A percentile compares a stretch with the other conserved stretches of the same genome.
phyloP scores from a whole-genome alignment of 129 eudicot genomes.

The Logfia minima region DNA sequence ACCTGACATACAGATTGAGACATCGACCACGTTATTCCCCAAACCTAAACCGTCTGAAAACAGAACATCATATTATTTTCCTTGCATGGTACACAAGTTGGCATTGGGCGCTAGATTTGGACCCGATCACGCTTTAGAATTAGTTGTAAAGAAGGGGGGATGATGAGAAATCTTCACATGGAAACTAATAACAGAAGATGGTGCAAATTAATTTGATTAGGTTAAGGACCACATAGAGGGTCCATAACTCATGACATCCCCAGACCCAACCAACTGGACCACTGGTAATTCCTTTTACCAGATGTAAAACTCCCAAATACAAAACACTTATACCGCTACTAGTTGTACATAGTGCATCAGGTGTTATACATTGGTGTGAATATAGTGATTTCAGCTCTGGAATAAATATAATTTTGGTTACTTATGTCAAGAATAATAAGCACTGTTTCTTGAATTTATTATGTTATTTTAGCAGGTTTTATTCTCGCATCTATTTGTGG shows the following conservation, averaged over 20 bases:
- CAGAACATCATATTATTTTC: neutral
- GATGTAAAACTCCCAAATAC: neutral
- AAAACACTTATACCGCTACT: neutral
- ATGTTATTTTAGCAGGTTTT: conserved; percentile 3
- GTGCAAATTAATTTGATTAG: conserved; percentile 32
- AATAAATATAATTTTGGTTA: neutral
- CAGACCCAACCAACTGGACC: conserved; percentile 38
- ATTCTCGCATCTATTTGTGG: conserved; percentile 27
- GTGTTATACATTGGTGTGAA: neutral
- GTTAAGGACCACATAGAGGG: conserved; percentile 41
- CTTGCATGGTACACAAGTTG: conserved; percentile 1
- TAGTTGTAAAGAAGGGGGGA: conserved; percentile 22
- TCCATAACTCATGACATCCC: conserved; percentile 44
- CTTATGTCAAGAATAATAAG: neutral
- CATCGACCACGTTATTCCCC: neutral
- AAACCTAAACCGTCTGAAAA: neutral
- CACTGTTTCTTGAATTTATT: conserved; percentile 17
- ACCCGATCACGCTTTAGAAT: conserved; percentile 7
- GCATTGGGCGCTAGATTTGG: neutral
- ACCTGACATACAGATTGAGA: conserved; percentile 25
- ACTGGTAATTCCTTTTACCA: conserved; percentile 17
- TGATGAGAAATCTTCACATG: conserved; percentile 43
- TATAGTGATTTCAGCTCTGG: neutral
- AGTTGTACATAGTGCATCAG: conserved; percentile 4
- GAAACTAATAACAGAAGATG: conserved; percentile 37